phyloP scores from a whole-genome alignment of 441 rosid genomes.

The Melastoma candidum region DNA sequence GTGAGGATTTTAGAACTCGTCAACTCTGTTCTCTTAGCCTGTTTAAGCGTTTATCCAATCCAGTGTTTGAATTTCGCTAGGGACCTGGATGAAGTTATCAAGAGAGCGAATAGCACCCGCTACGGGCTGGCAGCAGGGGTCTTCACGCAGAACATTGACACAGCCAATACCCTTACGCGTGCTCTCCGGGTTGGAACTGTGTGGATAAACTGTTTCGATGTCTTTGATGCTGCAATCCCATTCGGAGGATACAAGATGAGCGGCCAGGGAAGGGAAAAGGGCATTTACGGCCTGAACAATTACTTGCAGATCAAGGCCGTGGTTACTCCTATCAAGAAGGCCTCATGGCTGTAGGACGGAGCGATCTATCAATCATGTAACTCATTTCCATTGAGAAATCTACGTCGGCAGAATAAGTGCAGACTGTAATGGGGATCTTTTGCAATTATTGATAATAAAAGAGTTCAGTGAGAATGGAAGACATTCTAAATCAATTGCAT shows the following conservation, averaged over 20 bases:
- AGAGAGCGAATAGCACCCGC: slow-evolving; percentile 17
- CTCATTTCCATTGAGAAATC: too few species aligned
- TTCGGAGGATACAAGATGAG: slow-evolving; percentile 87
- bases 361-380: too few species aligned
- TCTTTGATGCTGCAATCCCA: slow-evolving; percentile 53
- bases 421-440: too few species aligned
- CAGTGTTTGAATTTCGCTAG: slow-evolving; percentile 1
- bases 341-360: slow-evolving; percentile 50
- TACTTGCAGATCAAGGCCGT: slow-evolving; percentile 82
- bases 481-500: slow-evolving; percentile 24
- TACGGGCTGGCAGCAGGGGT: slow-evolving; percentile 65
- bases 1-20: slow-evolving; percentile 11
- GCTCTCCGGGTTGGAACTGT: slow-evolving; percentile 55
- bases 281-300: slow-evolving; percentile 45
- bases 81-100: slow-evolving; percentile 18
- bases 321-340: slow-evolving; percentile 58
- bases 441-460: too few species aligned
- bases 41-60: background rate
- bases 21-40: background rate
- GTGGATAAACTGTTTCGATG: slow-evolving; percentile 60
- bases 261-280: slow-evolving; percentile 66
- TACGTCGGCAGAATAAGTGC: too few species aligned
- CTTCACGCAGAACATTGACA: slow-evolving; percentile 56
- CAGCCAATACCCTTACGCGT: slow-evolving; percentile 48
- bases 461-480: too few species aligned